Evolutionary conservation across 306 rosid species (phyloP), one percentile per base, ranked within the genome.

Genomic region (Calophaca sinica): DNA sequence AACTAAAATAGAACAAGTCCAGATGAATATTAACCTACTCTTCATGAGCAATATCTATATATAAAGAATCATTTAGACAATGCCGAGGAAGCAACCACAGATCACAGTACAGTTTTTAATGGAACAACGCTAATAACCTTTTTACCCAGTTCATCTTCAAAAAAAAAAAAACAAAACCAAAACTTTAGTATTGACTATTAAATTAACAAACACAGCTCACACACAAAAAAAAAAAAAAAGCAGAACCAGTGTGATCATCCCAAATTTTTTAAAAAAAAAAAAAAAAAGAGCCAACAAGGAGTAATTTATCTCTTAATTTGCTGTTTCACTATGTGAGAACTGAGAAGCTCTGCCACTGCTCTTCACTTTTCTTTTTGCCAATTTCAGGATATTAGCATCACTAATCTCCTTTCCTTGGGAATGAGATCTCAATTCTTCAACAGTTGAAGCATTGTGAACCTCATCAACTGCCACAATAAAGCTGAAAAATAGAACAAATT

Each of bases 401-500:
- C 76, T 87, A 75, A 94, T 81, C 77, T 92, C 99, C 94, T 84
- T 94, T 78, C 90, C 96, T 68, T 81, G 96, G 10, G 99, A 94
- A 80, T 84, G 92, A 61, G 90, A 82, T 87, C 96, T 87, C 86
- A 86, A 76, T 86, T 92, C 79, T 79, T 92, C 75, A 94, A 79
- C 65, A 92, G 89, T 85, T 92, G 96, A 81, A 94, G 99, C 82
- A 94, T 88, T 69, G 87, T 88, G 84, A 81, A 88, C 62, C 96
- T 87, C 97, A 91, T 92, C 87, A 92, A 84, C 82, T 94, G 99
- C 99, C 97, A 94, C 68, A 94, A 53, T 62, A 91, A 90, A 72
- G 99, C 99, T 92, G 92, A 85, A 85, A 73, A 69, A 32, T 49
- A 38, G 61, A 78, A 58, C 20, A 73, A 9, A 76, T 13, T 9